A percentile compares a stretch with the other conserved stretches of the same genome.
These are phyloP conservation scores for Akanthomyces muscarius DNA, from an alignment of 2,329 filamentous ascomycete genomes.

Conservation along the genomic window DNA sequence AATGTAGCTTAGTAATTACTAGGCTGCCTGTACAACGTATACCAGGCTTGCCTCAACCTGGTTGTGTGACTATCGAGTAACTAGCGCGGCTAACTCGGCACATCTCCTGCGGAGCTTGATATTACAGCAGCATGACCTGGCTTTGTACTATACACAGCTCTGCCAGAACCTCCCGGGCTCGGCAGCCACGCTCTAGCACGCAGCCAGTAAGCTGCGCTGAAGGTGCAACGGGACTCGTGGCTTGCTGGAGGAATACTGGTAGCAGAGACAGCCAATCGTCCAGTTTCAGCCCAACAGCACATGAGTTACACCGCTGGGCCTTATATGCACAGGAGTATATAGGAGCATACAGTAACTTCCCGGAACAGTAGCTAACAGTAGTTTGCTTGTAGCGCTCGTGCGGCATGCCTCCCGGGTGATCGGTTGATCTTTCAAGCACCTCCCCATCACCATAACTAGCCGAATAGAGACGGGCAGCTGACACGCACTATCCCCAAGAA, in stretches of 20 bases:
- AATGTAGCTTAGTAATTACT: not conserved
- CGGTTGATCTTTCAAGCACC: not conserved
- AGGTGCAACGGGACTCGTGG: not conserved
- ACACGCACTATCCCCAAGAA: too few species aligned
- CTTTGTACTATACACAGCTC: not conserved
- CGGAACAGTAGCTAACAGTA: too few species aligned
- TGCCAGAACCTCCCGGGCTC: not conserved
- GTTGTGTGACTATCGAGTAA: not conserved
- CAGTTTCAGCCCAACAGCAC: not conserved
- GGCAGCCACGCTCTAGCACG: not conserved
- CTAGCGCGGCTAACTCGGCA: constrained; percentile 1
- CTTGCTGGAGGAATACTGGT: not conserved
- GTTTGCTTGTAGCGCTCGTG: too few species aligned
- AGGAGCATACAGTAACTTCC: not conserved
- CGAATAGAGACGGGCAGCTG: not conserved
- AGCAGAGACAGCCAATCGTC: not conserved
- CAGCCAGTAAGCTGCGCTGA: too few species aligned
- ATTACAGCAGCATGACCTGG: not conserved
- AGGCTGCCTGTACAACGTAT: not conserved
- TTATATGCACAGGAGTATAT: not conserved
- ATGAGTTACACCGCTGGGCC: not conserved
- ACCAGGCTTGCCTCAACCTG: not conserved
- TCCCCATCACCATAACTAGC: not conserved
- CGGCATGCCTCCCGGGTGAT: not conserved
- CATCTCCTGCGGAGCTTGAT: not conserved